Percentiles rank a stretch among this genome's conserved stretches.
These are phyloP conservation scores for Hericium coralloides DNA, from an alignment of 768 basidiomycete species.

Conservation along the genomic window DNA sequence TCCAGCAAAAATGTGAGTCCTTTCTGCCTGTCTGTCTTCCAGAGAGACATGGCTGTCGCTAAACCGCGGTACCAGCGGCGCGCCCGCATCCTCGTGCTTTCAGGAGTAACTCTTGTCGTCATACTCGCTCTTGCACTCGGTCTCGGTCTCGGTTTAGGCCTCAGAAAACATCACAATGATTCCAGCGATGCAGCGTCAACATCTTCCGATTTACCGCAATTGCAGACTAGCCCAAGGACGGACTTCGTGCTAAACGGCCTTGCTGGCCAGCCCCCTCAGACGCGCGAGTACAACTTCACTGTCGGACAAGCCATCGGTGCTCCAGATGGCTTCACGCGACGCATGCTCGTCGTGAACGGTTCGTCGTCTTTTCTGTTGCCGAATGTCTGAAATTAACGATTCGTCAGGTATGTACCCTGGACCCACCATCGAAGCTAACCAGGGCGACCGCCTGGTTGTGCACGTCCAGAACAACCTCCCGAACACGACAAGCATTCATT, in stretches of 20 bases:
- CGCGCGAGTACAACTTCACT: conserved; percentile 36
- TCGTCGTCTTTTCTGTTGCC: not conserved
- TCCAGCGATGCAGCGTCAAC: not conserved
- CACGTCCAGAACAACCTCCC: conserved; percentile 27
- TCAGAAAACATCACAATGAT: conserved; percentile 5
- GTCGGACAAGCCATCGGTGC: conserved; percentile 29
- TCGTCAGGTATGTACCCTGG: conserved; percentile 25
- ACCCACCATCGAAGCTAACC: conserved; percentile 30
- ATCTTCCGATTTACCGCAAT: conserved; percentile 1
- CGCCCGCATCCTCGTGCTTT: not conserved
- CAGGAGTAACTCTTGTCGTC: conserved; percentile 4
- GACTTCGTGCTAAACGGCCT: conserved; percentile 13
- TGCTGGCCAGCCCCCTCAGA: conserved; percentile 22
- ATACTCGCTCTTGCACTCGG: conserved; percentile 19
- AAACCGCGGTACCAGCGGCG: not conserved
- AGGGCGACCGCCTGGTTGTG: conserved; percentile 27
- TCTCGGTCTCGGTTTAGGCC: conserved; percentile 17
- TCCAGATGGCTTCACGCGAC: conserved; percentile 32
- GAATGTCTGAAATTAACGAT: not conserved
- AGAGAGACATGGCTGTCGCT: not conserved
- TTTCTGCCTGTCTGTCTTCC: not conserved
- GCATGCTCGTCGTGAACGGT: conserved; percentile 42
- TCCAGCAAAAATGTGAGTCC: not conserved
- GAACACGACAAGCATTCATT: conserved; percentile 27
- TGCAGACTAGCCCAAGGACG: not conserved